Percentiles rank a stretch among this genome's conserved stretches.
These are phyloP conservation scores for Spirogloea muscicola DNA, from an alignment of 139 green algal genomes.

Conservation along the genomic window DNA sequence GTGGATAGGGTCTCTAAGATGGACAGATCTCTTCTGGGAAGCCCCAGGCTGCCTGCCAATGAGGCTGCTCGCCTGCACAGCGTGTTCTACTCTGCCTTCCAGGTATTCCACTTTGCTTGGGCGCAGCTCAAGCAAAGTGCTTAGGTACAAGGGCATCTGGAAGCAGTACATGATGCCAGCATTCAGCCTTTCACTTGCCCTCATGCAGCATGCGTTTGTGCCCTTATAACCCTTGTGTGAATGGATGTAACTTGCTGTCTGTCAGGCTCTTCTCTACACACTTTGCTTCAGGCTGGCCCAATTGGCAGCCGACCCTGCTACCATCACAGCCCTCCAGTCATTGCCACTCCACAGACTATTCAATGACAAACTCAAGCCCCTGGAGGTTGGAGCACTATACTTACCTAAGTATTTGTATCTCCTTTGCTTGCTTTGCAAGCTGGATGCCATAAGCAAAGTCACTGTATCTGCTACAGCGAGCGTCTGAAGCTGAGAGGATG, in stretches of 20 bases:
- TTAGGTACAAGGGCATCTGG: no score
- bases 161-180: no score
- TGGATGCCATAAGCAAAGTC: no score
- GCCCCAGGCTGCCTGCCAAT: neutral
- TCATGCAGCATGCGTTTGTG: no score
- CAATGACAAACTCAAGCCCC: neutral
- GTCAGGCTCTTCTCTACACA: slow-evolving; percentile 79
- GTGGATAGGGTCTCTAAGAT: neutral
- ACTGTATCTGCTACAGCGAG: no score
- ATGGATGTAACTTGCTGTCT: no score
- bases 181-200: no score
- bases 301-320: slow-evolving; percentile 43
- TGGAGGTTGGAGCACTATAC: slow-evolving; percentile 7
- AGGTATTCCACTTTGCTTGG: slow-evolving; percentile 13
- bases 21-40: neutral
- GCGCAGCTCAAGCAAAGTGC: no score
- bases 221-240: no score
- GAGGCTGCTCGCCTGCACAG: neutral
- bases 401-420: neutral
- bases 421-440: no score
- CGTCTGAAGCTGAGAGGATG: no score
- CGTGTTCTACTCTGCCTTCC: slow-evolving; percentile 65
- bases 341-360: slow-evolving; percentile 9
- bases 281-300: slow-evolving; percentile 83
- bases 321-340: neutral